A percentile compares a stretch with the other conserved stretches of the same genome.
phyloP scores from a whole-genome alignment of 2,329 filamentous ascomycete genomes.

The Dactylellina parvicollis region DNA sequence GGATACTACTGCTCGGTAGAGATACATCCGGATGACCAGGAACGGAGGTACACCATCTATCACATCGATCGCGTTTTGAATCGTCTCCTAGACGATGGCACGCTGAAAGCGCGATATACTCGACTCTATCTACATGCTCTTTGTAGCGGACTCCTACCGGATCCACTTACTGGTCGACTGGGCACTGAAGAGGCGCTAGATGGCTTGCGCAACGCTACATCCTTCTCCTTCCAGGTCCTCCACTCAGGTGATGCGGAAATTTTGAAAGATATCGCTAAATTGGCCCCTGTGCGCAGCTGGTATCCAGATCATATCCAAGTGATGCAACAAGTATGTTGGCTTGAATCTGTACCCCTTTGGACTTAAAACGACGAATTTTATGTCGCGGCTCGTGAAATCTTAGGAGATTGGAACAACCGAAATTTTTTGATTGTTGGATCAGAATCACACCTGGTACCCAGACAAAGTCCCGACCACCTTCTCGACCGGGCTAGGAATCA shows the following conservation, averaged over 20 bases:
- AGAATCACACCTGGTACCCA: not conserved
- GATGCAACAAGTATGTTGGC: conserved; percentile 66
- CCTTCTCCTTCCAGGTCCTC: conserved; percentile 65
- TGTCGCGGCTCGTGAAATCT: conserved; percentile 60
- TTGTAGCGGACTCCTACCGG: conserved; percentile 66
- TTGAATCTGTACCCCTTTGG: conserved; percentile 58
- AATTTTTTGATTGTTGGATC: conserved; percentile 6
- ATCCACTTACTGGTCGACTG: conserved; percentile 65
- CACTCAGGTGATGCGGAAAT: conserved; percentile 60
- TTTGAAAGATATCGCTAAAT: conserved; percentile 60
- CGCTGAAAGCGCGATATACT: conserved; percentile 66
- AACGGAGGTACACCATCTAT: conserved; percentile 62
- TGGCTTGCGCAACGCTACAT: conserved; percentile 65
- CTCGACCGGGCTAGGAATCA: conserved; percentile 15
- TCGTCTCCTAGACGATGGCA: conserved; percentile 66
- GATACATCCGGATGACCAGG: not conserved
- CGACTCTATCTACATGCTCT: conserved; percentile 67
- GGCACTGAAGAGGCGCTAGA: conserved; percentile 68
- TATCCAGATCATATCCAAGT: conserved; percentile 62
- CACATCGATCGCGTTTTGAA: conserved; percentile 66
- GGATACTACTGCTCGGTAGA: not conserved
- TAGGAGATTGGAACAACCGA: conserved; percentile 58
- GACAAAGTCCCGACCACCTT: conserved; percentile 3
- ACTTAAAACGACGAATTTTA: conserved; percentile 65
- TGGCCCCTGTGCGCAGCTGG: conserved; percentile 63